Conservation (phyloP, 1,139 yeast species). For the Candida tropicalis region DNA sequence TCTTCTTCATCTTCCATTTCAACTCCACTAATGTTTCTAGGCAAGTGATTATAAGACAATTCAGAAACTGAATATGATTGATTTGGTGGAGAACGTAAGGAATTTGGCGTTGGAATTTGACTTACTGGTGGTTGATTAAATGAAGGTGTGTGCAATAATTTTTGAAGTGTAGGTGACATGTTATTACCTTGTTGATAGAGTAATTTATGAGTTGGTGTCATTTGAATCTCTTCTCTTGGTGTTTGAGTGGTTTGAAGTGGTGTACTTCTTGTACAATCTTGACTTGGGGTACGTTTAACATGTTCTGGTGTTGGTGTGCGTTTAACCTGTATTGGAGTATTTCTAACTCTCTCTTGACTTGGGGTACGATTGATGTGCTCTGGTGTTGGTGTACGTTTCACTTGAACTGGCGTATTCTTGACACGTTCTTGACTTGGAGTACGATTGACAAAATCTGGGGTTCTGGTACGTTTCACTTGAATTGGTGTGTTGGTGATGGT, state of each 20-base stretch:
- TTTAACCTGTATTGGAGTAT: neutral
- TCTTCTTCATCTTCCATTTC: constrained; percentile 14
- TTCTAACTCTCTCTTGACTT: too few relatives aligned
- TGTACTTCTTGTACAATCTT: neutral
- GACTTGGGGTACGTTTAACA: neutral
- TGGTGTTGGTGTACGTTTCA: neutral
- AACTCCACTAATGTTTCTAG: constrained; percentile 9
- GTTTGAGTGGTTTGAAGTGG: neutral
- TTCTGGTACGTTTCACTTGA: neutral
- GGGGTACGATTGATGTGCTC: neutral
- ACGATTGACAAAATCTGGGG: neutral
- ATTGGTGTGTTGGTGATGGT: neutral
- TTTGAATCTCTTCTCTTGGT: neutral
- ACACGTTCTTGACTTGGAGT: constrained; percentile 1
- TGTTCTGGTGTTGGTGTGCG: neutral
- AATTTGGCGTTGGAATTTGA: constrained; percentile 7
- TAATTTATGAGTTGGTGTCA: constrained; percentile 1
- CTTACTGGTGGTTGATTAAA: constrained; percentile 8
- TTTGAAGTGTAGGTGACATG: constrained; percentile 5
- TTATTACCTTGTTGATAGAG: neutral
- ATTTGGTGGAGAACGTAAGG: constrained; percentile 1
- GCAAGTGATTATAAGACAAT: constrained; percentile 7
- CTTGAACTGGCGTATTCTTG: neutral
- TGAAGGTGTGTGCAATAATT: constrained; percentile 3
- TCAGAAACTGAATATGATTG: constrained; percentile 3